A percentile compares a stretch with the other conserved stretches of the same genome.
These are phyloP conservation scores for Alnus rubra DNA, from an alignment of 306 rosid species.

Conservation along the genomic window DNA sequence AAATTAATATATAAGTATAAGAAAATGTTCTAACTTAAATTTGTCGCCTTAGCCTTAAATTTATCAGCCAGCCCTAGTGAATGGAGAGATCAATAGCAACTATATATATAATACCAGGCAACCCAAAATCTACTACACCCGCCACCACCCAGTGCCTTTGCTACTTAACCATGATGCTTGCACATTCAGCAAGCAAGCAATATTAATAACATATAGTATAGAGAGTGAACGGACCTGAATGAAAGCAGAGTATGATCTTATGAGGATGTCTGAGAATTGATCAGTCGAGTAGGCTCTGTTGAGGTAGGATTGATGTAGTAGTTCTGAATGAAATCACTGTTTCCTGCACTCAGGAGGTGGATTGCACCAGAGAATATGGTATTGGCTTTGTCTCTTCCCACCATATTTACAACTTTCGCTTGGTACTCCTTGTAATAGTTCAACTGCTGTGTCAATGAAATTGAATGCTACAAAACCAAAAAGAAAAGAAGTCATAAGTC, in stretches of 20 bases:
- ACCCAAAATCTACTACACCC: no score
- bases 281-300: slow-evolving; percentile 34
- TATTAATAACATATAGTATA: not conserved
- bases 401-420: slow-evolving; percentile 42
- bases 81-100: no score
- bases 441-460: slow-evolving; percentile 54
- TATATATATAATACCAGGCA: no score
- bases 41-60: no score
- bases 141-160: no score
- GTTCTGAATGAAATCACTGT: slow-evolving; percentile 63
- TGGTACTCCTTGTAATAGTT: slow-evolving; percentile 53
- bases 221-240: slow-evolving; percentile 43
- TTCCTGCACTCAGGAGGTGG: slow-evolving; percentile 58
- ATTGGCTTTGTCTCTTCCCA: slow-evolving; percentile 48
- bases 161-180: no score
- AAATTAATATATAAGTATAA: no score
- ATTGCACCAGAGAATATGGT: slow-evolving; percentile 51
- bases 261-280: slow-evolving; percentile 52
- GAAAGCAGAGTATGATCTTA: slow-evolving; percentile 45
- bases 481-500: not conserved
- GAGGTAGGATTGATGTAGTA: slow-evolving; percentile 48
- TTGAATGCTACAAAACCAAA: slow-evolving; percentile 38
- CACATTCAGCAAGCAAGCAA: not conserved
- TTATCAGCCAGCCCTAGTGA: no score
- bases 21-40: no score